Evolutionary conservation across 306 rosid species (phyloP).

Genomic region (Fragaria nilgerrensis): DNA sequence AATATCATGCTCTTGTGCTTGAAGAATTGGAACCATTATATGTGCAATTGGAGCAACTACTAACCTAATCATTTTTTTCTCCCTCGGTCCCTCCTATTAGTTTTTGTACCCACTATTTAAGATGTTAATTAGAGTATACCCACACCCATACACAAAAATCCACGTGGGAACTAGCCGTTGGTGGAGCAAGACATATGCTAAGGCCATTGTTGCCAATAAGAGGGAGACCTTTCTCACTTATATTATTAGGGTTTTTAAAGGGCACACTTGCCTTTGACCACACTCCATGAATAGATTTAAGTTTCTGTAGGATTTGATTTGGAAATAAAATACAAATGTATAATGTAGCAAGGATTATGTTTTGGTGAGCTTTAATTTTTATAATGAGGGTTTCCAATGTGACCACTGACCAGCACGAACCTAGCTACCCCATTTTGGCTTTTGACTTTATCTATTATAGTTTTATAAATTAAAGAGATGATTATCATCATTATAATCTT

Average conservation of each 20-base stretch:
- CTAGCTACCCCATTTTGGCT: constrained; percentile 15
- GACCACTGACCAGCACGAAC: constrained; percentile 19
- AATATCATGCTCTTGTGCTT: constrained; percentile 3
- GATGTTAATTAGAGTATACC: constrained; percentile 1
- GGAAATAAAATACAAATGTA: constrained; percentile 9
- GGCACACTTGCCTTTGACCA: constrained; percentile 25
- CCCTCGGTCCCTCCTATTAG: not conserved
- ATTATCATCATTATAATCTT: not conserved
- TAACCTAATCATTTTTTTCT: constrained; percentile 7
- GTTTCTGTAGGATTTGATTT: not conserved
- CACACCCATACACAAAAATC: constrained; percentile 7
- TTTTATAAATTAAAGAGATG: not conserved
- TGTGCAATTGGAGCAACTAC: not conserved
- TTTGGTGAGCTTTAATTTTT: constrained; percentile 17
- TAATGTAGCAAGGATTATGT: constrained; percentile 11
- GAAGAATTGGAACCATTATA: not conserved
- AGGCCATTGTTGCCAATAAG: constrained; percentile 16
- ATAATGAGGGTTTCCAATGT: constrained; percentile 2
- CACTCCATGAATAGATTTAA: constrained; percentile 1
- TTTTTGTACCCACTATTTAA: not conserved
- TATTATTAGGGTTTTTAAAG: not conserved
- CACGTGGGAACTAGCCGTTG: constrained; percentile 5
- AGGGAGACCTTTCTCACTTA: not conserved
- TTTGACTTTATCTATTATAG: not conserved
- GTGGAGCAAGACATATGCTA: not conserved